A percentile compares a stretch with the other conserved stretches of the same genome.
Evolutionary conservation across 2,329 filamentous ascomycete genomes (phyloP).

Genomic region (Fusarium algeriense): DNA sequence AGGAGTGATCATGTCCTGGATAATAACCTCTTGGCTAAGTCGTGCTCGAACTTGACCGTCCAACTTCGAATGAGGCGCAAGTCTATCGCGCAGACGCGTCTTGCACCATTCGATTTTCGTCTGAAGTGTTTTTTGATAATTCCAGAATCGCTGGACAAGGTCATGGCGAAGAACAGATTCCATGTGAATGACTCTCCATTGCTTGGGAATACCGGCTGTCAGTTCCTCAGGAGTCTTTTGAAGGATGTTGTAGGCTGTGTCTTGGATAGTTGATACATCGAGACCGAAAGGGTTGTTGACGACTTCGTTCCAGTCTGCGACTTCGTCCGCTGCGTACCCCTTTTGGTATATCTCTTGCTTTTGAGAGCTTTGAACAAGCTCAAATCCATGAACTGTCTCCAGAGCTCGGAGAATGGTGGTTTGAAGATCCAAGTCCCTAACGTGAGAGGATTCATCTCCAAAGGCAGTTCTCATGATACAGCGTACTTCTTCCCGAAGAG

Average conservation of each 20-base stretch:
- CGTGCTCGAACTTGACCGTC: neutral
- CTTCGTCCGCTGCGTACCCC: slow-evolving; percentile 23
- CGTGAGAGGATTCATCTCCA: neutral
- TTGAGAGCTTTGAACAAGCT: neutral
- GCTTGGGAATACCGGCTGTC: slow-evolving; percentile 6
- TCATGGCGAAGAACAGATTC: slow-evolving; percentile 54
- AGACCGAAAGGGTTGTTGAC: slow-evolving; percentile 35
- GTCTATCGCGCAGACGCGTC: slow-evolving; percentile 12
- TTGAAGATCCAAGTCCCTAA: slow-evolving; percentile 10
- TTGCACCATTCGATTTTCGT: slow-evolving; percentile 30
- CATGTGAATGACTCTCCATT: slow-evolving; percentile 53
- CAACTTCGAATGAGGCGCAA: slow-evolving; percentile 34
- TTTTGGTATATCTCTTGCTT: neutral
- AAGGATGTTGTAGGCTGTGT: slow-evolving; percentile 30
- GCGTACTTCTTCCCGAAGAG: slow-evolving; percentile 30
- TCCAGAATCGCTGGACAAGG: slow-evolving; percentile 49
- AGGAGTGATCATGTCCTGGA: slow-evolving; percentile 53
- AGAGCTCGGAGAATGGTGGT: slow-evolving; percentile 34
- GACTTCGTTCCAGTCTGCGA: slow-evolving; percentile 27
- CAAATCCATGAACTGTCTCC: slow-evolving; percentile 24
- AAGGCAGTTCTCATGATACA: slow-evolving; percentile 15
- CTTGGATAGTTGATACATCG: slow-evolving; percentile 35
- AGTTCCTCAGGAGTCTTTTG: slow-evolving; percentile 18
- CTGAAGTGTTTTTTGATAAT: slow-evolving; percentile 45
- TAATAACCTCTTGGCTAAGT: slow-evolving; percentile 46